phyloP scores from a whole-genome alignment of 192 early-diverging fungal genomes.

The Mortierella claussenii region DNA sequence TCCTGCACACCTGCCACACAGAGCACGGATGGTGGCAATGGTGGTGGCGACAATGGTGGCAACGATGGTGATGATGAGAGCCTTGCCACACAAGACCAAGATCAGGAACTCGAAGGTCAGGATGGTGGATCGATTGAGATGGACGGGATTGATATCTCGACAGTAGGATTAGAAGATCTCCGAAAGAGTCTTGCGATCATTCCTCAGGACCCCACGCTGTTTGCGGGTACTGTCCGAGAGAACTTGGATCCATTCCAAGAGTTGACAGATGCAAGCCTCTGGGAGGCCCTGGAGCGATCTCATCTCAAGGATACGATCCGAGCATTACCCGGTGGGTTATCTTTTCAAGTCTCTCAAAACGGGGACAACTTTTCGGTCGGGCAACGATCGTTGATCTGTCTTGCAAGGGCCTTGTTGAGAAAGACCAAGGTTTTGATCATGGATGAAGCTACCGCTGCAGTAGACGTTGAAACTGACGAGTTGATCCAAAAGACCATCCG shows the following conservation, averaged over 20 bases:
- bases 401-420: conserved; percentile 80
- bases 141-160: conserved; percentile 80
- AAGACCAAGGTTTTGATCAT: conserved; percentile 78
- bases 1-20: not conserved
- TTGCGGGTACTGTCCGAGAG: conserved; percentile 69
- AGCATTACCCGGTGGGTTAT: conserved; percentile 59
- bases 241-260: conserved; percentile 92
- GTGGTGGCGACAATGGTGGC: not conserved
- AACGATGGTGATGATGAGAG: conserved; percentile 67
- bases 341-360: conserved; percentile 81
- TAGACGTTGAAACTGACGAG: conserved; percentile 58
- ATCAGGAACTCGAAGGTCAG: conserved; percentile 56
- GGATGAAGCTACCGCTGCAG: conserved; percentile 88
- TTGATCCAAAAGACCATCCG: conserved; percentile 60
- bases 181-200: conserved; percentile 84
- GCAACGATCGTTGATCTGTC: conserved; percentile 79
- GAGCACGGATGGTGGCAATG: not conserved
- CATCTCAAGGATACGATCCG: conserved; percentile 62
- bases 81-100: not conserved
- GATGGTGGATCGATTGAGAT: conserved; percentile 72
- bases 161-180: conserved; percentile 77
- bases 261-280: conserved; percentile 78
- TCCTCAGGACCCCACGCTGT: conserved; percentile 75
- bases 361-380: conserved; percentile 83
- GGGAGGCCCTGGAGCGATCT: conserved; percentile 79